Conservation (phyloP, 2,329 filamentous ascomycete species). For the Colletotrichum theobromicola region DNA sequence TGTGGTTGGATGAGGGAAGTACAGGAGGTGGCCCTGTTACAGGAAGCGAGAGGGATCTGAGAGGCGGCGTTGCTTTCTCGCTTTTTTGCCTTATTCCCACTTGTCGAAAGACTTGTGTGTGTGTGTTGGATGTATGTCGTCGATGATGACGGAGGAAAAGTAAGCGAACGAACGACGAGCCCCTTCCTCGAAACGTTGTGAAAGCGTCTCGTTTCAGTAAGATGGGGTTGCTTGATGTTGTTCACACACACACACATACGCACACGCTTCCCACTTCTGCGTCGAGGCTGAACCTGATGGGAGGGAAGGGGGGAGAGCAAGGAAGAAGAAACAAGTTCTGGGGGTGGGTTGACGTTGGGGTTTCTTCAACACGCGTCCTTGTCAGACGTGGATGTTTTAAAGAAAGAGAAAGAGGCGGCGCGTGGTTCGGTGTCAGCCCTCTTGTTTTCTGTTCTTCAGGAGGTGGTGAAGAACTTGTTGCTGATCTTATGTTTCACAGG, state of each 20-base stretch:
- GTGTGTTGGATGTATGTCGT: neutral
- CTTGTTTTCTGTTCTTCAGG: neutral
- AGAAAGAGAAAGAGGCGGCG: neutral
- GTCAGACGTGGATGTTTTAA: slow-evolving; percentile 18
- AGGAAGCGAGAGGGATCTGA: slow-evolving; percentile 17
- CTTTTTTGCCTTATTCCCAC: neutral
- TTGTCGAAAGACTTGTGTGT: neutral
- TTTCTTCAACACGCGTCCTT: slow-evolving; percentile 8
- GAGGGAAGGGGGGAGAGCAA: neutral
- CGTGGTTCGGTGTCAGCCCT: neutral
- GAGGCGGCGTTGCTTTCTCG: neutral
- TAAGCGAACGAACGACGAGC: neutral
- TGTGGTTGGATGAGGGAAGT: neutral
- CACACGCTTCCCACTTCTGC: neutral
- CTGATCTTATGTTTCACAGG: neutral
- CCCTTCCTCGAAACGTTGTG: neutral
- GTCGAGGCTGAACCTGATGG: neutral
- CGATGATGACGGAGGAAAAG: neutral
- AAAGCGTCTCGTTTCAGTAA: slow-evolving; percentile 13
- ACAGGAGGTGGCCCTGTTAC: neutral
- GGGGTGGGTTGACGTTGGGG: neutral
- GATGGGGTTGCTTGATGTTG: neutral
- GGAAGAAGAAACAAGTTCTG: neutral
- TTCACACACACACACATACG: neutral
- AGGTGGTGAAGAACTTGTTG: neutral